Base-by-base conservation (phyloP, 2,329 filamentous ascomycete genomes). In the Fusarium keratoplasticum region DNA sequence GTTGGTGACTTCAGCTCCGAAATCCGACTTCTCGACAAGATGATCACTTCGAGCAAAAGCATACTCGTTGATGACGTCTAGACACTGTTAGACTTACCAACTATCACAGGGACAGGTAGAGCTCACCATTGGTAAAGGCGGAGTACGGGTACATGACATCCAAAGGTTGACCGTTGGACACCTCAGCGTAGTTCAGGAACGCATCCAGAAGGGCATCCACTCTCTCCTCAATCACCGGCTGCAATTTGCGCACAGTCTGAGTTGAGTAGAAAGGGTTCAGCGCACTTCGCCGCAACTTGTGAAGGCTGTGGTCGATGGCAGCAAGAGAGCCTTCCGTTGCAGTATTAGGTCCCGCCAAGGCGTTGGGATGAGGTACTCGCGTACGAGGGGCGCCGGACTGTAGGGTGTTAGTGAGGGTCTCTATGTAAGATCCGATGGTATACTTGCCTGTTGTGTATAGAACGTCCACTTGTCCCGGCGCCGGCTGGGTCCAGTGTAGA, bases 11-110 rank as follows among this genome's bases (percentile, higher is more conserved):
- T 81, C 77, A 25, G 78, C 79, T 8, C 83, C 82, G 64, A 83
- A 83, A 59, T 82, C 80, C 2, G 77, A 70, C 61, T 76, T 73
- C 67, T 83, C 81, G 54, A 82, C 81, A 14, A 83, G 69, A 36
- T 81, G 81, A 27, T 82, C 79, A 63, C 77, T 81, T 61, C 80
- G 76, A 65, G 82, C 80, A 77, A 84, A 84, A 25, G 81, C 80
- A 68, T 84, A 84, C 74, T 84, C 82, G 65, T 83, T 83, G 50
- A 84, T 83, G 36, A 83, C 80, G 63, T 84, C 82, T 82, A 9
- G 8, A 20, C 1, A 16, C 5, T 29, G 22, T 73, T 66, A 76
- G 67, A 22, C 8, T 40, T 31, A 1, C 1, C 6, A 18, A 6
- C 5, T 5, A 7, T 5, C 14, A 14, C 1, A n/a, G 2, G 50